Conservation (phyloP, 495 filamentous ascomycete species). For the Ascobolus immersus region DNA sequence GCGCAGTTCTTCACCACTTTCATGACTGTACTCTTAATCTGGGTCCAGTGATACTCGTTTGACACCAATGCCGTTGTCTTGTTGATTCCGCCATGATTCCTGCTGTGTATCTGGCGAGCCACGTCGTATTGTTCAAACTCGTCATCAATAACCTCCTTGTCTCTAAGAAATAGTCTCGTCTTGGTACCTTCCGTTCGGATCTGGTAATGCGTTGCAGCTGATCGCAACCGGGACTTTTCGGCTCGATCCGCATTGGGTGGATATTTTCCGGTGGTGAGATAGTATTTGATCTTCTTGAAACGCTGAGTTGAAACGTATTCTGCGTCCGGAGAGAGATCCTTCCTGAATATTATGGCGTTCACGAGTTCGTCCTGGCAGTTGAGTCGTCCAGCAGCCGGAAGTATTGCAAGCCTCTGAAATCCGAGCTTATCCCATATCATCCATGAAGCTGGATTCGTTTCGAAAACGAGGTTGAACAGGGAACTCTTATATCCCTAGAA, state of each 20-base stretch:
- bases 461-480: constrained; percentile 95
- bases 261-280: constrained; percentile 85
- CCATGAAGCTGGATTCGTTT: constrained; percentile 85
- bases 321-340: constrained; percentile 53
- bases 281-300: constrained; percentile 95
- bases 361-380: constrained; percentile 54
- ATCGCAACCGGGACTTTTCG: constrained; percentile 79
- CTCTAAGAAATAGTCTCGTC: constrained; percentile 88
- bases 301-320: constrained; percentile 86
- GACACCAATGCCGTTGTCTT: constrained; percentile 90
- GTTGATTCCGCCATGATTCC: constrained; percentile 74
- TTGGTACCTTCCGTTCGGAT: constrained; percentile 50
- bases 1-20: constrained; percentile 78
- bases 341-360: constrained; percentile 90
- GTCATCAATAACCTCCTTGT: constrained; percentile 89
- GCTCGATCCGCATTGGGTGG: constrained; percentile 80
- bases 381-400: constrained; percentile 68
- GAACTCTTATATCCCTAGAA: constrained; percentile 69
- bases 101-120: constrained; percentile 44
- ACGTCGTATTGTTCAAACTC: constrained; percentile 82
- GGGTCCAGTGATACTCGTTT: constrained; percentile 89
- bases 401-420: constrained; percentile 84
- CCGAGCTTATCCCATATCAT: constrained; percentile 95
- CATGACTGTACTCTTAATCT: constrained; percentile 93
- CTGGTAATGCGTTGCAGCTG: constrained; percentile 89